Evolutionary conservation across 176 grass and related monocot species (phyloP).

Genomic region (bread wheat (Triticum aestivum)): DNA sequence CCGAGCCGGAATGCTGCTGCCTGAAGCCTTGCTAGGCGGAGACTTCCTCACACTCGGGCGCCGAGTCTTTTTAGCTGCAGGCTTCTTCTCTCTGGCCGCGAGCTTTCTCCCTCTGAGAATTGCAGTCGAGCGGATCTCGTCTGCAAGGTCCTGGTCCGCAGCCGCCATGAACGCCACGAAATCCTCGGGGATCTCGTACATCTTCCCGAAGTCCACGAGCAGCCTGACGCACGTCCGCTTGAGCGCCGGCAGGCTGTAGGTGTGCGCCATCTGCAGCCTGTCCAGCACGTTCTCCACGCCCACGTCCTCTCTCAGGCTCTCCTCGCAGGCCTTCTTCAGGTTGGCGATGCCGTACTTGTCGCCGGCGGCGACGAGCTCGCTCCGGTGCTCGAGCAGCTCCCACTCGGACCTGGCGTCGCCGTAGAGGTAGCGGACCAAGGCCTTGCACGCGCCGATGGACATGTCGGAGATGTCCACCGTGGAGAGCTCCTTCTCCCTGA

Average conservation of each 20-base stretch:
- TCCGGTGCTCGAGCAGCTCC: neutral
- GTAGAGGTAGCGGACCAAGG: constrained; percentile 59
- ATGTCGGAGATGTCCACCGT: constrained; percentile 60
- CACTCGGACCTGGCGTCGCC: constrained; percentile 23
- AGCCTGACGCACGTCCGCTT: constrained; percentile 51
- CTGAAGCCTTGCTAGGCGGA: neutral
- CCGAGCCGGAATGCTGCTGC: neutral
- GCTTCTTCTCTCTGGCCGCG: neutral
- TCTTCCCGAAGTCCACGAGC: neutral
- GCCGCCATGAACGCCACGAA: constrained; percentile 43
- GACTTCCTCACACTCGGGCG: neutral
- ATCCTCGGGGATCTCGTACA: neutral
- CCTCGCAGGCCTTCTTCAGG: constrained; percentile 45
- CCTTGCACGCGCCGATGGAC: constrained; percentile 41
- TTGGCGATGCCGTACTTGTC: constrained; percentile 18
- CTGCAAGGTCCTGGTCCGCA: neutral
- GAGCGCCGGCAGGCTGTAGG: constrained; percentile 44
- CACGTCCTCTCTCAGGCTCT: constrained; percentile 43
- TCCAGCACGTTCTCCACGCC: constrained; percentile 43
- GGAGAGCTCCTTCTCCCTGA: constrained; percentile 60
- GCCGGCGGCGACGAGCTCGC: neutral
- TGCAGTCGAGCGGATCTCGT: neutral
- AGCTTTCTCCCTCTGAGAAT: neutral
- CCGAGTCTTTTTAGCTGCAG: neutral
- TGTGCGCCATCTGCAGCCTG: constrained; percentile 46